Base-by-base conservation (phyloP, 768 basidiomycete species). In the Lactifluus subvellereus region DNA sequence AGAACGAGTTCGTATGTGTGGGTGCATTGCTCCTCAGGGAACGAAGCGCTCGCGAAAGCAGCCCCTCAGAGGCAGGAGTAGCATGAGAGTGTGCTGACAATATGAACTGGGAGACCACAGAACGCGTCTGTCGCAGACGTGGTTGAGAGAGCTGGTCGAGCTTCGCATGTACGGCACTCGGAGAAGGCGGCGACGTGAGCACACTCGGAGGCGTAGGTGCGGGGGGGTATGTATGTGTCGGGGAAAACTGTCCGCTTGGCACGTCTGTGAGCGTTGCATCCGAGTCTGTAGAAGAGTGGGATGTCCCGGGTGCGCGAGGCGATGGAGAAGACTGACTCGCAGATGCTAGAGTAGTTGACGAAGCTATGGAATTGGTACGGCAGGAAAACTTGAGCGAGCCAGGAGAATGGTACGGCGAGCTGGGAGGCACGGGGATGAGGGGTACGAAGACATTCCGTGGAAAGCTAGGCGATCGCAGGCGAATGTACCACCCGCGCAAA, bases 401-500 rank as follows among this genome's bases (percentile, higher is more conserved):
- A 4, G 72, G 72, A 22, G 69, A 57, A 56, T 72, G 67, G 59
- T 74, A 72, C 1, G 71, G 71, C 0, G 72, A 76, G 7, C 68
- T 66, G 22, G 69, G 61, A 3, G 73, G 72, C 1, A 75, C 66
- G 13, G 77, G 75, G 4, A 68, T 59, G 51, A 79, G 71, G 9
- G 74, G 63, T 45, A 79, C 74, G 65, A 72, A 76, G 38, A 72
- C 66, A 27, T 58, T 77, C 13, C 82, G 85, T 0, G 88, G 86
- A 66, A 91, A 91, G 4, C 78, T 68, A 0, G 91, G 90, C 2
- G 88, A 76, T 40, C 87, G 82, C 30, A 93, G 75, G 47, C 87
- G 87, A 62, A 93, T 84, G 72, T 92, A 93, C 91, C 91, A 93
- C 50, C 91, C 91, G 33, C 87, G 83, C 61, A 84, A 83, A 1